Base-by-base conservation (phyloP, 768 basidiomycete species). In the Hydnomerulius pinastri region DNA sequence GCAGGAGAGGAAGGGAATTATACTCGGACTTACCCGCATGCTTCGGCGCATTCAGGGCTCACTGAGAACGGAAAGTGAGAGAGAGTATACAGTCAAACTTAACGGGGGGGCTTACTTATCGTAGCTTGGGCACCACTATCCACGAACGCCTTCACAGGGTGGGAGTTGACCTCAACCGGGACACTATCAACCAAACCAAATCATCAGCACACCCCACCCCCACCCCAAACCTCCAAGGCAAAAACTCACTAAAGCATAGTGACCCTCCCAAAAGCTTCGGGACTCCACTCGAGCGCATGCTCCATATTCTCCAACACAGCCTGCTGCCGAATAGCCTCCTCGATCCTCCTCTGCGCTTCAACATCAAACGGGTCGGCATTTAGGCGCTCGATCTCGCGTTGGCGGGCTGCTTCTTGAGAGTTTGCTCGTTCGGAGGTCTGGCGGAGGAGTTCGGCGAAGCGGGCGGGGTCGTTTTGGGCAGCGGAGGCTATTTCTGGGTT, bases 41-140 rank as follows among this genome's bases (percentile, higher is more conserved):
- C 77, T 67, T 97, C 93, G 17, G 95, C 95, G 58, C 86, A 90
- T 53, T 90, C 90, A 0, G 95, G 93, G 55, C 87, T 93, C 83
- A 96, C 93, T 95, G 49, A 6, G 41, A 30, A n/a, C 29, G 24
- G 23, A 27, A 42, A 28, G 28, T 30, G 8, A 5, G 27, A 49
- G 47, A 21, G 45, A 33, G 51, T 43, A 35, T 12, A 49, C 46
- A 55, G 41, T 25, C 4, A 7, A 8, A 37, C 7, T 3, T 2
- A 4, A 37, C 3, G 7, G 29, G 21, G 29, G 25, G 11, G 73
- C 87, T 61, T 61, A 95, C 95, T 98, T 73, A 98, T 98, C 2
- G 96, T 99, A 55, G 84, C 83, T 62, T 99, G 97, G 10, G 97
- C 97, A 35, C 96, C 97, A 56, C 93, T 97, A 66, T 99, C 97